Evolutionary conservation across 768 basidiomycete genomes (phyloP), one percentile per base, ranked within the genome.

Genomic region (Mycena latifolia): DNA sequence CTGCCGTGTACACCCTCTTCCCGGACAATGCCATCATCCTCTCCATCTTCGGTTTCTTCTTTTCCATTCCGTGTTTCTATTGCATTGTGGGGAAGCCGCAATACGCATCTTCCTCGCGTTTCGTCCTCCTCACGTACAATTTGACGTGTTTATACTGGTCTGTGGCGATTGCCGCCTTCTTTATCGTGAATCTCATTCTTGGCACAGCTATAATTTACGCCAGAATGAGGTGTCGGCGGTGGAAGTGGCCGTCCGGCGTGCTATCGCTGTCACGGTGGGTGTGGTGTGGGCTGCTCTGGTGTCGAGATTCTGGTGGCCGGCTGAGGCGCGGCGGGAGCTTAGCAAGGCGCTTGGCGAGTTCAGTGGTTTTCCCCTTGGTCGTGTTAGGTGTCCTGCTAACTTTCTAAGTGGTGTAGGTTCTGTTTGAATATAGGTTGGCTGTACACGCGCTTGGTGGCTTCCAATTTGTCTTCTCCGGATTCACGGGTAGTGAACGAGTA

Each of bases 291-390:
- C 96, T 0, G 86, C 90, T 4, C 78, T 98, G 53, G 89, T 98
- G 24, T 95, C 94, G 6, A 83, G 94, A 51, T 91, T 92, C 67
- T 95, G 96, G 93, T 99, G 96, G 97, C 98, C 98, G 2, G 88
- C 93, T 12, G 96, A 98, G 73, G 98, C 98, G 0, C 82, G 97
- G 50, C 82, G 92, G 43, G 97, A 99, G 77, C 81, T 99, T 5
- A 88, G 91, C 51, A 90, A 89, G 66, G 91, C 89, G 0, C 83
- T 99, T 7, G 91, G 94, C 80, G 96, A 99, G 95, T 97, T n/a
- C 33, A 55, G 71, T 73, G 6, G 12, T 59, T 31, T 59, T 74
- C 67, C 25, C 20, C 31, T 24, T 60, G 37, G 43, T 29, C 37
- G 12, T 61, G 35, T n/a, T n/a, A n/a, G n/a, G 39, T 33, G 28